These are phyloP conservation scores for Trichoderma sp. DNA, from an alignment of 2,329 filamentous ascomycete species.

Conservation along the genomic window DNA sequence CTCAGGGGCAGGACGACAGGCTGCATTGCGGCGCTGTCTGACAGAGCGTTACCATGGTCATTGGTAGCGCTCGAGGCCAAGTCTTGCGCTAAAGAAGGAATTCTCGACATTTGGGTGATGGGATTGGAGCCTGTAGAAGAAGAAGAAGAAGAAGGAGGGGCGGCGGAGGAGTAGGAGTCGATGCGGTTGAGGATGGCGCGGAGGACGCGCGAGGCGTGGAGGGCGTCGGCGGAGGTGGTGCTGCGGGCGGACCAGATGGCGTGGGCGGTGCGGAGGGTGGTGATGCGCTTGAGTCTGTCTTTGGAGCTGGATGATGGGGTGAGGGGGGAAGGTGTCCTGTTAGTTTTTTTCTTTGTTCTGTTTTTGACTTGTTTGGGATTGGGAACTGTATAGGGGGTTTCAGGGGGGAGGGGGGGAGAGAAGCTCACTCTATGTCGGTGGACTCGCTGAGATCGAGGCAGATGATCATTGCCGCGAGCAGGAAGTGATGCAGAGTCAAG, in stretches of 20 bases:
- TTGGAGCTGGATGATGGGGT: conserved; percentile 18
- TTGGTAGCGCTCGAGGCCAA: not conserved
- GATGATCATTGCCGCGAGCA: conserved; percentile 62
- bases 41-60: not conserved
- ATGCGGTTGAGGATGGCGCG: conserved; percentile 47
- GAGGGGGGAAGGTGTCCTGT: not conserved
- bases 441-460: conserved; percentile 54
- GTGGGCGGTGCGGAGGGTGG: conserved; percentile 45
- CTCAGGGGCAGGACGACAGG: not conserved
- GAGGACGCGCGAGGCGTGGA: conserved; percentile 48
- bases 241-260: conserved; percentile 48
- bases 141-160: not conserved
- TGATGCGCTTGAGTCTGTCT: conserved; percentile 42
- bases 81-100: not conserved
- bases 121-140: conserved; percentile 6
- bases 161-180: conserved; percentile 30
- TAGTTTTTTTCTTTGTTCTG: not conserved
- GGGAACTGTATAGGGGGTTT: not conserved
- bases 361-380: not conserved
- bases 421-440: conserved; percentile 41
- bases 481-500: conserved; percentile 58
- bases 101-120: not conserved
- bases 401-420: not conserved
- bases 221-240: conserved; percentile 45
- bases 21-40: not conserved